Evolutionary conservation across 1,284 basidiomycete genomes (phyloP), one percentile per base, ranked within the genome.

Genomic region (Kwoniella shivajii): DNA sequence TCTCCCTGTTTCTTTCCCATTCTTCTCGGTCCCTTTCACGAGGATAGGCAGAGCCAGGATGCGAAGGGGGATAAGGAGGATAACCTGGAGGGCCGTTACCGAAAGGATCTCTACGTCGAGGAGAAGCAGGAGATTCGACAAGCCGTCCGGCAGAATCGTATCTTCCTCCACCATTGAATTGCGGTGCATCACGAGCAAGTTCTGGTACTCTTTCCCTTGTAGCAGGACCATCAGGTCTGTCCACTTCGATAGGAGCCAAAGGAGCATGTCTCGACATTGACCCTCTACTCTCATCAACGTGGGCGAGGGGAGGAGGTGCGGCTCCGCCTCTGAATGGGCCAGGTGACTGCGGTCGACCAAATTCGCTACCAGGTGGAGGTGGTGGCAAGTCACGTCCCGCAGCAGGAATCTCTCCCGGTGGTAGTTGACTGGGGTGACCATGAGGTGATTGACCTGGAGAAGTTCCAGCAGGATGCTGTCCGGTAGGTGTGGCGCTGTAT

Each of bases 241-340:
- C 89, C 5, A 89, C 83, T 16, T 92, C 89, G 86, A 93, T 93
- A 0, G 89, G 83, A 1, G 88, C 90, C 20, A 93, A 80, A 1
- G 85, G 87, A 0, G 87, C 85, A 60, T 89, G 87, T 43, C 74
- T 65, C 11, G 75, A 63, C 75, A 77, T 74, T 27, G 60, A 49
- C 2, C 75, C 75, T 44, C 75, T 65, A 10, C 62, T 63, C 55
- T 77, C 75, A 58, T 77, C 75, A 31, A 75, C 74, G 22, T 67
- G 67, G 24, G 64, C 54, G 10, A 77, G 64, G 6, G 77, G 77
- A 7, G 77, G 75, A 9, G 75, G 74, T 13, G 59, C 71, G 11
- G 57, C 70, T 42, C 73, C 74, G 36, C 72, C 73, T 13, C 75
- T 66, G 75, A 78, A 78, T 0, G 74, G 70, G 24, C 67, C 68